Evolutionary conservation across 331 rosid genomes (phyloP).

Genomic region (Pyracantha coccinea): DNA sequence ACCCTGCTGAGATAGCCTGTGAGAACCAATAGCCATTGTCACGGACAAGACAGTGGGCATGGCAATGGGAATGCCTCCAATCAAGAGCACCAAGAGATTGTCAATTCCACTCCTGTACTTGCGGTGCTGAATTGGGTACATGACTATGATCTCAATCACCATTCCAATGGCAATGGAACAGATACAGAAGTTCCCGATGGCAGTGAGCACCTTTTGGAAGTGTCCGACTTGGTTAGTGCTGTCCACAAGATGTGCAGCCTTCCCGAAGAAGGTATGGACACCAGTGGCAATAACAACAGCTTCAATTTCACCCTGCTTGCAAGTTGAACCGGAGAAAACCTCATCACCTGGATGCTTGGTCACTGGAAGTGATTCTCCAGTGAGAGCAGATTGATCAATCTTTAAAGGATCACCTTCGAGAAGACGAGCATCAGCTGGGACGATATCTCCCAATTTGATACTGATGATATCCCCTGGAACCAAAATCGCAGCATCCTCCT

Average conservation of each 20-base stretch:
- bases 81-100: constrained; percentile 93
- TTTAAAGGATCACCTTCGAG: constrained; percentile 94
- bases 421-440: constrained; percentile 99
- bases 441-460: constrained; percentile 84
- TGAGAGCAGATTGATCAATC: constrained; percentile 90
- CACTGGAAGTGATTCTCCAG: constrained; percentile 98
- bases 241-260: constrained; percentile 98
- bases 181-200: constrained; percentile 97
- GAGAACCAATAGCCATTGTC: constrained; percentile 99
- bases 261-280: constrained; percentile 96
- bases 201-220: constrained; percentile 87
- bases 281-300: constrained; percentile 98
- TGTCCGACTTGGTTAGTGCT: constrained; percentile 98
- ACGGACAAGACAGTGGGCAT: constrained; percentile 99
- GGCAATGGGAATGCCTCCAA: constrained; percentile 99
- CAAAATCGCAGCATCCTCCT: constrained; percentile 85
- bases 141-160: constrained; percentile 79
- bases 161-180: constrained; percentile 93
- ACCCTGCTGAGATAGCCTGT: constrained; percentile 94
- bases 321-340: constrained; percentile 95
- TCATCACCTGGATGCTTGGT: constrained; percentile 88
- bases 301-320: constrained; percentile 97
- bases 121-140: constrained; percentile 93
- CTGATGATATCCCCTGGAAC: constrained; percentile 97
- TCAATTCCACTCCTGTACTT: constrained; percentile 77